Base-by-base conservation (phyloP, 1,284 basidiomycete species). In the Apiotrichum mycotoxinovorans region DNA sequence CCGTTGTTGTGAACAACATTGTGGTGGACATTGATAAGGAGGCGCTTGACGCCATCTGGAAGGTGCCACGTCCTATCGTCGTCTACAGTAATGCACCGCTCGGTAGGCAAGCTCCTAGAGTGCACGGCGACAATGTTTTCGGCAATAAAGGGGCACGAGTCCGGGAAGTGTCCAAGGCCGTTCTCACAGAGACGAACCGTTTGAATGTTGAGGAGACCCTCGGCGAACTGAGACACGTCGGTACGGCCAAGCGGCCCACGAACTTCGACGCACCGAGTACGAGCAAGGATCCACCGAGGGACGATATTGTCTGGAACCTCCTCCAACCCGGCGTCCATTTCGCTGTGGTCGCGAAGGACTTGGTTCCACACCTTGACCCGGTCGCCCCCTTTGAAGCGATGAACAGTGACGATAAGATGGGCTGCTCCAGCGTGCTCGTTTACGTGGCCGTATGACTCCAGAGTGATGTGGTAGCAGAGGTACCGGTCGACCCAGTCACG, bases 11-110 rank as follows among this genome's bases (percentile, higher is more conserved):
- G 18, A 4, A 17, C 10, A 10, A 2, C 15, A 48, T 57, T 54
- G 40, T 51, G 54, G 1, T 47, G 51, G 10, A 60, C 38, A 38
- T 60, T 60, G 10, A 60, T 54, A n/a, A 60, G 37, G 38, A 60
- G 53, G 27, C 51, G 48, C 52, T 57, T 40, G 14, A 47, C 40
- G 5, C 47, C 48, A 2, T 60, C 58, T 0, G 54, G 54, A 3
- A 60, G 23, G 15, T n/a, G 15, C 45, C 45, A 26, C n/a, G 12
- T 12, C 18, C 10, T 4, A 26, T 27, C 43, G 43, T 11, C 25
- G n/a, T 46, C 45, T n/a, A 8, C 9, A n/a, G 14, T 46, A 18
- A 46, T 27, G 30, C 30, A 12, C 7, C 30, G 30, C 30, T 30
- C 30, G 30, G 30, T 30, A 7, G 12, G 7, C 7, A 30, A 12